Evolutionary conservation across 163 green algal genomes (phyloP), one percentile per base, ranked within the genome.

Genomic region (Chlorella variabilis): DNA sequence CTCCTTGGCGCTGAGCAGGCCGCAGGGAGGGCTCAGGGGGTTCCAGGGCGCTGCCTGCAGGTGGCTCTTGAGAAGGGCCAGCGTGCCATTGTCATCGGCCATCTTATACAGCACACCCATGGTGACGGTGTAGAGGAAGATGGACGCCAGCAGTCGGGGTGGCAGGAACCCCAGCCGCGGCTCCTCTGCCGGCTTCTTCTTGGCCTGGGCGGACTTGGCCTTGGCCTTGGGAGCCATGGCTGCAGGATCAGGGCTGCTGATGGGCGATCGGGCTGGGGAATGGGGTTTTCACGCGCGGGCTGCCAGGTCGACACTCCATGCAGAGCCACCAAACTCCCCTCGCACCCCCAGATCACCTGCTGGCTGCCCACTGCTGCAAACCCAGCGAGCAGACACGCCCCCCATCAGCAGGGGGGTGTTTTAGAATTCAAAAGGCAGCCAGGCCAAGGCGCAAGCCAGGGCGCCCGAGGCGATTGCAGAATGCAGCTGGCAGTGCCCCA

Each of bases 1-100:
- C 29, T 90, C 71, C 27, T 84, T 79, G 70, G 69, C 71, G 3
- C 77, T 45, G n/a, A 92, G 69, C 25, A 88, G 77, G 25, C 90
- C 90, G 62, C 90, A 94, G 17, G 67, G 58, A 13, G 23, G 8
- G 48, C 33, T 25, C 66, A 73, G 83, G 9, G 84, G 84, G 48
- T 75, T 79, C 29, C 56, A 67, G 11, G 59, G 33, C 27, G 34
- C 45, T 3, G 59, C 73, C 11, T n/a, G 36, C 23, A 69, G 36
- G 31, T 86, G 83, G 49, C 62, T 75, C 23, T 11, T 25, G 7
- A 84, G 3, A 8, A 83, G 4, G 17, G 36, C 6, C 45, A 75
- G 17, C 29, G 59, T 59, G 65, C 85, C 85, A 31, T n/a, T 56
- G 18, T 67, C 20, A 0, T 74, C 7, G 17, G 83, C 49, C 41